Base-by-base conservation (phyloP, 2,329 filamentous ascomycete genomes). In the Chrysoporthe austroafricana region DNA sequence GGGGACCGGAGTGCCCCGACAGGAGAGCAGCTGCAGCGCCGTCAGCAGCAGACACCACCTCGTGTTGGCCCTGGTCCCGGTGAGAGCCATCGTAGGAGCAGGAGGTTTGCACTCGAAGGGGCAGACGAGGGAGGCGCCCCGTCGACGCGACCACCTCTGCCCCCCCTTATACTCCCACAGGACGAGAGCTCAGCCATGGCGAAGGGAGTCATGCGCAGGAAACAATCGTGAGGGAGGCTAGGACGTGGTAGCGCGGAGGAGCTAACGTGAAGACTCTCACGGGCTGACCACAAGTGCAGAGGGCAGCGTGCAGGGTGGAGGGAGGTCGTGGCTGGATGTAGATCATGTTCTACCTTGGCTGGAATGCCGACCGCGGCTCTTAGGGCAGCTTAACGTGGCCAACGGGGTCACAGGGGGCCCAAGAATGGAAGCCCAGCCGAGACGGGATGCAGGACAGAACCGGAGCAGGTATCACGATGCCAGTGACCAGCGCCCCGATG, bases 41-140 rank as follows among this genome's bases (percentile, higher is more conserved):
- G 62, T 69, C 66, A 70, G 64, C 50, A 66, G 36, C 50, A 70
- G 7, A 64, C 54, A 69, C 56, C 43, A 69, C 34, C 62, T 56
- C 66, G 63, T 69, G 18, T 56, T 70, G 36, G 43, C 62, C 64
- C 56, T 69, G 64, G 26, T 44, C 62, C 56, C 42, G 26, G 11
- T 32, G 13, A 44, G 42, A 56, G 44, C 44, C 60, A 66, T 50
- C 21, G 39, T n/a, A 52, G 50, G 16, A 63, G 32, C 21, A 58
- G 26, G 26, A 43, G 26, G 21, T 16, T 16, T 16, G 48, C 34
- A 34, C 21, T 13, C 13, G 21, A n/a, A 21, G 26, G 46, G 26
- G n/a, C 3, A 42, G 13, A 39, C 18, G 34, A 34, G 26, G 18
- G 32, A 36, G 32, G 14, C 44, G 4, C 11, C 42, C n/a, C 16